Base-by-base conservation (phyloP, 2,329 filamentous ascomycete species). In the Ophiostoma himal-ulmi region DNA sequence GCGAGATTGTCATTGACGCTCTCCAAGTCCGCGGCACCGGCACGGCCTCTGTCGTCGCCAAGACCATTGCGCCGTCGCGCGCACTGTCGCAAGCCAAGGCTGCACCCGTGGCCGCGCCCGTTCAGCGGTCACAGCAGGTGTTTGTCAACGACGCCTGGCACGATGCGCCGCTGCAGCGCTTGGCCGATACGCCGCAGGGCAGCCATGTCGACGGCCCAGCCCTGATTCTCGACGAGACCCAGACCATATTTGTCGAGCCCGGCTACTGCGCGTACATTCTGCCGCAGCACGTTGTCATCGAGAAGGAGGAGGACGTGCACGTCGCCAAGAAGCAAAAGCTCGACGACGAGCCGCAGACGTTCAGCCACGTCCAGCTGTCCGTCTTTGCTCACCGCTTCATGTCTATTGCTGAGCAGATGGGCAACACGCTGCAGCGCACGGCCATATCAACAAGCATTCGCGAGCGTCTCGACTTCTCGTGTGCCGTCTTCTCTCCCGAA, bases 171-270 rank as follows among this genome's bases (percentile, higher is more conserved):
- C 87, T 97, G 68, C 97, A 93, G 62, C 93, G 91, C 78, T 85
- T 97, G 0, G 88, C 91, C 72, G 86, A 93, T 71, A 82, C 97
- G 11, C 81, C 83, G 1, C 83, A 91, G 6, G 92, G 93, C 2
- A 88, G 93, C 71, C 86, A 88, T 30, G 82, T 96, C 70, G 82
- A 84, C 68, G 93, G 94, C 0, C 93, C 94, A 0, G 93, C 93
- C 0, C 92, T 97, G 79, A 85, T 97, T 71, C 92, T 92, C 3
- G 94, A 94, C 76, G 90, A 90, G 7, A 94, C 91, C 0, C 94
- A 97, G 79, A 98, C 94, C 0, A 95, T 98, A 73, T 91, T 97
- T 0, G 88, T 97, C 1, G 91, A 91, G 0, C 94, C 94, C 0
- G 86, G 86, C 37, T 87, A 92, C 1, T 87, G 87, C 22, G 94